These are phyloP conservation scores for Citrus medica DNA, from an alignment of 345 rosid species.

Conservation along the genomic window DNA sequence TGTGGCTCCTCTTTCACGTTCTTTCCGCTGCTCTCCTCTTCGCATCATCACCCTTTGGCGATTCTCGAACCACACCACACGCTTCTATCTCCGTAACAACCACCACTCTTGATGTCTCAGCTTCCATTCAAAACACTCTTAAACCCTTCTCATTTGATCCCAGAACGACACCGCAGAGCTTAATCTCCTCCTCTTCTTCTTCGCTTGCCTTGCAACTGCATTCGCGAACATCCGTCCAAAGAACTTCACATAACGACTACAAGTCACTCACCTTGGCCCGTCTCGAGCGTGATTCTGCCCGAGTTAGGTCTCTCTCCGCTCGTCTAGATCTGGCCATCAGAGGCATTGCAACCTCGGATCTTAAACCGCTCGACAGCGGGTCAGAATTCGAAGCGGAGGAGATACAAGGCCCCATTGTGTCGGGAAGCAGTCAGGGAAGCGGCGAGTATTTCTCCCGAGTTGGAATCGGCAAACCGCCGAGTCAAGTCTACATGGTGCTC, in stretches of 20 bases:
- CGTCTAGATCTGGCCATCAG: slow-evolving; percentile 51
- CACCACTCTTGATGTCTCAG: slow-evolving; percentile 37
- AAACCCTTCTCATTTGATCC: slow-evolving; percentile 13
- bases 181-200: slow-evolving; percentile 11
- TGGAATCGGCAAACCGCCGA: slow-evolving; percentile 77
- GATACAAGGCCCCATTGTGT: slow-evolving; percentile 52
- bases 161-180: neutral
- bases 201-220: slow-evolving; percentile 43
- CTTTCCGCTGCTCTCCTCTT: slow-evolving; percentile 3
- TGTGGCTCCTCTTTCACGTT: neutral
- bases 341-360: slow-evolving; percentile 43
- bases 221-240: slow-evolving; percentile 41
- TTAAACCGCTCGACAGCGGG: slow-evolving; percentile 34
- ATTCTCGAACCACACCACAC: slow-evolving; percentile 16
- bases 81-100: slow-evolving; percentile 6
- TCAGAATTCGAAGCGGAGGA: slow-evolving; percentile 30
- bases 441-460: slow-evolving; percentile 93
- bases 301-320: slow-evolving; percentile 50
- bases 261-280: slow-evolving; percentile 57
- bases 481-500: slow-evolving; percentile 63
- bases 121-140: slow-evolving; percentile 34
- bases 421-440: slow-evolving; percentile 84
- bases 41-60: neutral
- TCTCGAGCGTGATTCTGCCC: slow-evolving; percentile 67
- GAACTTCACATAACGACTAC: slow-evolving; percentile 46